Conservation (phyloP, 805 yeast species). For the Candida peoriensis region DNA sequence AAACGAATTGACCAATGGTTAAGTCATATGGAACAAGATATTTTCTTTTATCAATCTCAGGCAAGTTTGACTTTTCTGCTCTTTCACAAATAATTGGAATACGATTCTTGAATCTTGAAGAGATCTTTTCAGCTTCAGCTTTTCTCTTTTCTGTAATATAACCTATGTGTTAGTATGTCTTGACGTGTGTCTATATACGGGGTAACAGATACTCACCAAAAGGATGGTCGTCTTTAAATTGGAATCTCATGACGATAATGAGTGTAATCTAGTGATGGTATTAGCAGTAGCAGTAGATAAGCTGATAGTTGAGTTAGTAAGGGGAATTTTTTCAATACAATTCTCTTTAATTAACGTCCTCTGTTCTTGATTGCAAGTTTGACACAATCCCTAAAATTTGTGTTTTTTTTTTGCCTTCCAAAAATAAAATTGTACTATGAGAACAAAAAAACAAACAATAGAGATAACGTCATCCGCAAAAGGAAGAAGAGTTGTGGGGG, state of each 20-base stretch:
- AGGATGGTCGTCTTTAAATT: constrained; percentile 92
- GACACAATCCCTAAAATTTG: too few relatives aligned
- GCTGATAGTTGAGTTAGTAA: too few relatives aligned
- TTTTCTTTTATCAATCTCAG: constrained; percentile 95
- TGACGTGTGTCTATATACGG: background rate
- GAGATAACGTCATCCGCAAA: too few relatives aligned
- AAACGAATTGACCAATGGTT: constrained; percentile 97
- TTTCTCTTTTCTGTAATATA: constrained; percentile 67
- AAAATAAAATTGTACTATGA: too few relatives aligned
- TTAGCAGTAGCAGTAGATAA: too few relatives aligned
- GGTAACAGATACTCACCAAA: constrained; percentile 57
- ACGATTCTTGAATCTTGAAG: constrained; percentile 83
- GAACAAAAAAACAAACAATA: too few relatives aligned
- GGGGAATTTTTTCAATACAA: too few relatives aligned
- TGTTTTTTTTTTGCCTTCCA: too few relatives aligned
- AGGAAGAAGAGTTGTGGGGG: too few relatives aligned
- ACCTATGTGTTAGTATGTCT: constrained; percentile 7
- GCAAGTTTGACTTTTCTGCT: constrained; percentile 93
- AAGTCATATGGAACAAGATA: constrained; percentile 94
- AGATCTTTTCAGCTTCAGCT: constrained; percentile 89
- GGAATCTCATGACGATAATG: constrained; percentile 92
- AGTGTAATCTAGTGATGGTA: too few relatives aligned
- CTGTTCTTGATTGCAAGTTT: too few relatives aligned
- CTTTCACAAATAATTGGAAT: constrained; percentile 96
- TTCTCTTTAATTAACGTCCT: too few relatives aligned